phyloP scores from a whole-genome alignment of 2,329 filamentous ascomycete species.

The Exophiala alcalophila region DNA sequence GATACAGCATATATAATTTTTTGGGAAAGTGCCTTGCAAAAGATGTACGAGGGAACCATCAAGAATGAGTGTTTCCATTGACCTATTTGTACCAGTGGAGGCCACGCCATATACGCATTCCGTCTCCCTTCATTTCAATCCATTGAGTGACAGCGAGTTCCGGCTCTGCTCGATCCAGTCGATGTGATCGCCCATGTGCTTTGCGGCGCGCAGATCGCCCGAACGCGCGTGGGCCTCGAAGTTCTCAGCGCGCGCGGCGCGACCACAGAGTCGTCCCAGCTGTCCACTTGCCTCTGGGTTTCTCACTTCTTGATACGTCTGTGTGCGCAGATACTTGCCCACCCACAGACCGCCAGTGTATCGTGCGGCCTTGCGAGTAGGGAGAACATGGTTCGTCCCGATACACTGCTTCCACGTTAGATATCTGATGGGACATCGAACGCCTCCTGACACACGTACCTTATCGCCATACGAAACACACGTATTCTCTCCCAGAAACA shows the following conservation, averaged over 20 bases:
- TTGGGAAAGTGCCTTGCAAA: no score
- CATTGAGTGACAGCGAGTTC: background rate
- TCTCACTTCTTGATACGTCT: slow-evolving; percentile 54
- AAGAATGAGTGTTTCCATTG: no score
- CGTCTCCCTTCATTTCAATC: no score
- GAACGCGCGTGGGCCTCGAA: slow-evolving; percentile 55
- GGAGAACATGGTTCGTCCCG: slow-evolving; percentile 55
- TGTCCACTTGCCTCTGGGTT: slow-evolving; percentile 46
- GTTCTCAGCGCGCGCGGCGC: slow-evolving; percentile 50
- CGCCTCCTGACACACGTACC: slow-evolving; percentile 32
- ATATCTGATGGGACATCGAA: background rate
- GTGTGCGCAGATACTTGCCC: slow-evolving; percentile 52
- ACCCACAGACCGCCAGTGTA: slow-evolving; percentile 57
- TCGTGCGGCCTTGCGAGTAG: slow-evolving; percentile 47
- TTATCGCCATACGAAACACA: slow-evolving; percentile 56
- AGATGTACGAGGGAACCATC: no score
- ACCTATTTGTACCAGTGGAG: no score
- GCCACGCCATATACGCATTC: no score
- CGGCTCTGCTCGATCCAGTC: slow-evolving; percentile 43
- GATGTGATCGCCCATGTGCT: slow-evolving; percentile 43
- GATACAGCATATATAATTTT: no score
- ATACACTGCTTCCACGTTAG: slow-evolving; percentile 46
- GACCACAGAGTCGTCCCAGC: slow-evolving; percentile 49
- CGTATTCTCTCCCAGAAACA: slow-evolving; percentile 53
- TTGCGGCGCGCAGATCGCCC: slow-evolving; percentile 48